Evolutionary conservation across 2,329 filamentous ascomycete species (phyloP).

Genomic region (Orbilia oligospora): DNA sequence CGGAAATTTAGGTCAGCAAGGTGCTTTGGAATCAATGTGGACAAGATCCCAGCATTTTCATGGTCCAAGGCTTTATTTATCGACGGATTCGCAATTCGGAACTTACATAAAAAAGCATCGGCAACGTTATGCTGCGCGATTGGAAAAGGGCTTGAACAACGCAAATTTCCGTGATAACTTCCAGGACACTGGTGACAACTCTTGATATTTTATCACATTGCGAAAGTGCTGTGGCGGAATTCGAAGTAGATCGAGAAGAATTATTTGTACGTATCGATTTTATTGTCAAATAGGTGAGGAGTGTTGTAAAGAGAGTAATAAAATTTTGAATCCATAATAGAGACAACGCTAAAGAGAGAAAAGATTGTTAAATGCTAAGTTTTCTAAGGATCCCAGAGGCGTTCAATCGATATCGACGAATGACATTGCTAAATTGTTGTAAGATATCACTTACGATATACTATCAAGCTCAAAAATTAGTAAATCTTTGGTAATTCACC

Average conservation of each 20-base stretch:
- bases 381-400: neutral
- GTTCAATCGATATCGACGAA: neutral
- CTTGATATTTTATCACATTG: neutral
- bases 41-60: too few species aligned
- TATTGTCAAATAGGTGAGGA: slow-evolving; percentile 19
- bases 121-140: slow-evolving; percentile 44
- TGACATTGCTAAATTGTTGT: neutral
- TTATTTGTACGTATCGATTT: neutral
- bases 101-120: slow-evolving; percentile 53
- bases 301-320: slow-evolving; percentile 7
- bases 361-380: neutral
- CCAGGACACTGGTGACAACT: neutral
- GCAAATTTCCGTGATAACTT: slow-evolving; percentile 34
- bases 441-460: slow-evolving; percentile 43
- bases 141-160: slow-evolving; percentile 43
- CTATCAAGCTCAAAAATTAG: slow-evolving; percentile 19
- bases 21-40: too few species aligned
- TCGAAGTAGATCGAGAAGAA: neutral
- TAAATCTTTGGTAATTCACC: neutral
- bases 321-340: slow-evolving; percentile 47
- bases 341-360: slow-evolving; percentile 23
- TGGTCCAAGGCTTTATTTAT: too few species aligned
- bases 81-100: too few species aligned
- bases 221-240: neutral
- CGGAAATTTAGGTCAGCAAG: neutral